These are phyloP conservation scores for Neurospora tetraspora DNA, from an alignment of 495 filamentous ascomycete genomes.

Conservation along the genomic window DNA sequence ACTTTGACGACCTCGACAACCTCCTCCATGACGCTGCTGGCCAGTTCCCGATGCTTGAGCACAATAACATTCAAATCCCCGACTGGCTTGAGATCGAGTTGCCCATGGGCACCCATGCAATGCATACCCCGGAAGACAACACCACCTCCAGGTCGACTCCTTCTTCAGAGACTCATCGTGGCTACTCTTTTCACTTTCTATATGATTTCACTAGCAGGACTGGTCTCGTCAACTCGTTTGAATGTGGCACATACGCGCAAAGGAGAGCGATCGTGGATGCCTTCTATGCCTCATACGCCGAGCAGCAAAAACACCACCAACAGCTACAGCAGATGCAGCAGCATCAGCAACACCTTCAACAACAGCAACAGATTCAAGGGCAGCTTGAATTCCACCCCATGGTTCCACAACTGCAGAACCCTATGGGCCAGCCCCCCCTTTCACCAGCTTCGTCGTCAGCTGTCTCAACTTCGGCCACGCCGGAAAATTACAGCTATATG, in stretches of 20 bases:
- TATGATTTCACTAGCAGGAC: conserved; percentile 22
- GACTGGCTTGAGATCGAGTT: conserved; percentile 12
- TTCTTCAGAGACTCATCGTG: conserved; percentile 5
- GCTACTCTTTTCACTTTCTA: conserved; percentile 18
- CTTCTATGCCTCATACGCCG: conserved; percentile 12
- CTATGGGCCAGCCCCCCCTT: background rate
- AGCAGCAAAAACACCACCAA: conserved; percentile 4
- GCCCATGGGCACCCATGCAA: background rate
- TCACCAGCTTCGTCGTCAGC: background rate
- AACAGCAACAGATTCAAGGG: background rate
- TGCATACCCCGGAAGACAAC: background rate
- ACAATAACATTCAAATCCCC: background rate
- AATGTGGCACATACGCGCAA: conserved; percentile 18
- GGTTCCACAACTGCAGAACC: background rate
- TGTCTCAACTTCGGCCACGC: background rate
- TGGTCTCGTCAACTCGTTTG: conserved; percentile 21
- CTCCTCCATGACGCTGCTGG: conserved; percentile 16
- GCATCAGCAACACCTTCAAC: background rate
- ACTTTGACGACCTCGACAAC: conserved; percentile 11
- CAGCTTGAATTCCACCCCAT: background rate
- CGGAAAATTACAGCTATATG: background rate
- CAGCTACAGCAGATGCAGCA: background rate
- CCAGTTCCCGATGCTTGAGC: conserved; percentile 5
- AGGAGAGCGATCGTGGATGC: conserved; percentile 15
- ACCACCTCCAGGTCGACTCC: background rate